These are phyloP conservation scores for Hericium alpestre DNA, from an alignment of 768 basidiomycete genomes.

Conservation along the genomic window DNA sequence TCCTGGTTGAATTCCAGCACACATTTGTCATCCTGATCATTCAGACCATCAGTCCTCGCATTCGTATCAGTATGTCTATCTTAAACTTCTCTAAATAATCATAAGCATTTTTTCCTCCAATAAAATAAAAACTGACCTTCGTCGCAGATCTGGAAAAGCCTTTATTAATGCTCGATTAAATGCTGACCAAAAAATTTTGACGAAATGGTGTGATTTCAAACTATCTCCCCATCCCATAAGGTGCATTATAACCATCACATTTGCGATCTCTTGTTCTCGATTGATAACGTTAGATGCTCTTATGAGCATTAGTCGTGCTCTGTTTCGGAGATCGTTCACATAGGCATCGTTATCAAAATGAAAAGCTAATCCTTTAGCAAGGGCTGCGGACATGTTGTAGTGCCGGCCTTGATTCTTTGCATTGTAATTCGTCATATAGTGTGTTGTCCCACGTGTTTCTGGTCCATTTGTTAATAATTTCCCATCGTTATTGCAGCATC, in stretches of 20 bases:
- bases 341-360: slow-evolving; percentile 14
- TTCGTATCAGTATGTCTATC: too few species aligned
- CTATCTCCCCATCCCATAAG: slow-evolving; percentile 35
- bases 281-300: slow-evolving; percentile 23
- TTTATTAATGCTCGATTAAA: slow-evolving; percentile 14
- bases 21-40: too few species aligned
- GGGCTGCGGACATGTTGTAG: slow-evolving; percentile 26
- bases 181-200: slow-evolving; percentile 23
- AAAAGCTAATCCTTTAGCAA: slow-evolving; percentile 23
- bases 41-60: too few species aligned
- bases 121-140: too few species aligned
- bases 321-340: slow-evolving; percentile 15
- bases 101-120: too few species aligned
- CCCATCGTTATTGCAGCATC: slow-evolving; percentile 32
- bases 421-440: slow-evolving; percentile 20
- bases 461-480: slow-evolving; percentile 29
- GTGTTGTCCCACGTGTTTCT: slow-evolving; percentile 24
- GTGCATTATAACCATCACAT: slow-evolving; percentile 29
- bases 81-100: too few species aligned
- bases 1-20: too few species aligned
- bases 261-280: slow-evolving; percentile 27
- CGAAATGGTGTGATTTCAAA: slow-evolving; percentile 26
- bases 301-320: slow-evolving; percentile 22
- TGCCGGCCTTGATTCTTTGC: slow-evolving; percentile 16
- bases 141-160: slow-evolving; percentile 16